These are phyloP conservation scores for Leishmania aethiopica DNA, from an alignment of 208 protist species.

Conservation along the genomic window DNA sequence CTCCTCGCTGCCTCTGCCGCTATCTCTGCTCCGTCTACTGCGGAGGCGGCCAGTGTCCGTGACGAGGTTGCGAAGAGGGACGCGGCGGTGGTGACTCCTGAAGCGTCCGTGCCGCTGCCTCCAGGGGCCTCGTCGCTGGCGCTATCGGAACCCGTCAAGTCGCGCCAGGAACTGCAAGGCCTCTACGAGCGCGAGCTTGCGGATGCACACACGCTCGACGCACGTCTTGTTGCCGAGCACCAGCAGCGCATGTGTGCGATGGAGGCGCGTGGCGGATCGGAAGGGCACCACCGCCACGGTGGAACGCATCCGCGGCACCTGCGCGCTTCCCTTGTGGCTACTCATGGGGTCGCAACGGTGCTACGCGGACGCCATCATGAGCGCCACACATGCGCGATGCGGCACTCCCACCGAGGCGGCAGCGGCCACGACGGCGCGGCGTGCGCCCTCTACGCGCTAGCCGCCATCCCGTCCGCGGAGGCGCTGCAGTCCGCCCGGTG, in stretches of 20 bases:
- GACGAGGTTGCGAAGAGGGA: background rate
- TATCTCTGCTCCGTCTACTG: background rate
- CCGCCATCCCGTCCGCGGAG: conserved; percentile 11
- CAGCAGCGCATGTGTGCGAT: background rate
- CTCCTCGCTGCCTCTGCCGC: background rate
- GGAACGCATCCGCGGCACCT: background rate
- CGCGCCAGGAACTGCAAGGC: conserved; percentile 23
- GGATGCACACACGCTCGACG: conserved; percentile 14
- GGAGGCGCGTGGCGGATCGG: background rate
- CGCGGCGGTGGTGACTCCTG: background rate
- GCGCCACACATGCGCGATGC: background rate
- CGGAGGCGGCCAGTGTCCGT: background rate
- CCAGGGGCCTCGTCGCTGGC: conserved; percentile 2
- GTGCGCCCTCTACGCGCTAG: conserved; percentile 12
- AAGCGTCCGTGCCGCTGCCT: background rate
- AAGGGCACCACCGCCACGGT: background rate
- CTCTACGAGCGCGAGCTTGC: conserved; percentile 17
- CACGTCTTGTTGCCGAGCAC: conserved; percentile 17
- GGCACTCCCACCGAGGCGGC: background rate
- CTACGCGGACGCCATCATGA: background rate
- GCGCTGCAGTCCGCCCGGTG: conserved; percentile 23
- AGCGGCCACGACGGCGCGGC: background rate
- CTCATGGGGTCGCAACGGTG: conserved; percentile 6
- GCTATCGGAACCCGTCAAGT: conserved; percentile 11
- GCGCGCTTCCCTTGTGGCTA: background rate